Percentiles rank a stretch among this genome's conserved stretches.
Conservation (phyloP, 352 stramenopile species). For the Globisporangium acanthophoron region DNA sequence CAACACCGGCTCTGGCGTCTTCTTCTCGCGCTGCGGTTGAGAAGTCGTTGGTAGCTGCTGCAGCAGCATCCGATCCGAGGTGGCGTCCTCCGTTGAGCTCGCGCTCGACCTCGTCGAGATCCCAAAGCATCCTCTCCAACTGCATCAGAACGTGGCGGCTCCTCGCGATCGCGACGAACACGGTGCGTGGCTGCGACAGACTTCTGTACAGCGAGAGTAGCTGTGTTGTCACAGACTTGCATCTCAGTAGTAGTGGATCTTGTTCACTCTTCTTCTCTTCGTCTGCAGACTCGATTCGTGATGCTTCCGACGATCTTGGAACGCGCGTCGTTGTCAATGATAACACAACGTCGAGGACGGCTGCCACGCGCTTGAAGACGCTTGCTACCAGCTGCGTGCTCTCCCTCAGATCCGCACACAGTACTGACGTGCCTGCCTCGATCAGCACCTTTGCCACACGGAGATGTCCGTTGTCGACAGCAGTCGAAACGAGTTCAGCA, state of each 20-base stretch:
- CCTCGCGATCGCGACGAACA: slow-evolving; percentile 3
- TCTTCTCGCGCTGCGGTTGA: not conserved
- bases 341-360: not conserved
- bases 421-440: not conserved
- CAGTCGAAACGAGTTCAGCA: not conserved
- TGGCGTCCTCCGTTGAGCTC: not conserved
- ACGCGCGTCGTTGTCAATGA: not conserved
- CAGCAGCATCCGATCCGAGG: too few relatives aligned
- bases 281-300: not conserved
- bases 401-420: slow-evolving; percentile 1
- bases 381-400: not conserved
- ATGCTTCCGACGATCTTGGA: too few relatives aligned
- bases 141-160: not conserved
- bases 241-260: not conserved
- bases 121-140: not conserved
- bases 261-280: not conserved
- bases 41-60: not conserved
- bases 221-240: not conserved
- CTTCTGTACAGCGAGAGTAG: not conserved
- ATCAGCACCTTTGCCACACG: not conserved
- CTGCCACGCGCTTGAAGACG: not conserved
- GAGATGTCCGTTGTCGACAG: not conserved
- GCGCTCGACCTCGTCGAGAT: not conserved
- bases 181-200: not conserved
- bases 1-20: not conserved